Conservation (phyloP, 2,329 filamentous ascomycete species). For the Nothophoma quercina region DNA sequence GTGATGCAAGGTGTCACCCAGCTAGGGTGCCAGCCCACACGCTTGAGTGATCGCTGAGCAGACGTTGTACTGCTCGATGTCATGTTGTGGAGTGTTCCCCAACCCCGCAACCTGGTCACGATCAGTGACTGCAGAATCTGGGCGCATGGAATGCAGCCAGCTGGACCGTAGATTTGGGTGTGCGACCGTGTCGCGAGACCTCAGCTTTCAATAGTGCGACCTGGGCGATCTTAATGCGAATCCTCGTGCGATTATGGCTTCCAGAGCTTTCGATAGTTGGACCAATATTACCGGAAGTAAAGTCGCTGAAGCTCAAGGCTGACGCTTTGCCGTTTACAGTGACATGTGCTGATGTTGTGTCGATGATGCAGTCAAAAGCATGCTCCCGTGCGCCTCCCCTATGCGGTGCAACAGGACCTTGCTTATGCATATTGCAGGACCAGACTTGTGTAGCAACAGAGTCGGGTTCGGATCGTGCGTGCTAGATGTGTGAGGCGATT, state of each 20-base stretch:
- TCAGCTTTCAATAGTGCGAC: constrained; percentile 6
- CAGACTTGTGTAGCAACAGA: neutral
- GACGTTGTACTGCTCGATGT: neutral
- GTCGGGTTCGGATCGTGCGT: neutral
- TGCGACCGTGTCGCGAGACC: constrained; percentile 4
- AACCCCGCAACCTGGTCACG: constrained; percentile 7
- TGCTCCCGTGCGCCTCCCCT: constrained; percentile 3
- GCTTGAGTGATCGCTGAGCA: neutral
- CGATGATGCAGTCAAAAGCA: constrained; percentile 10
- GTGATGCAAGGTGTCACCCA: neutral
- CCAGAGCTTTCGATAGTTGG: constrained; percentile 21
- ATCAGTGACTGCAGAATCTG: constrained; percentile 12
- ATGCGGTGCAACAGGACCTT: constrained; percentile 14
- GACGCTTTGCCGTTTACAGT: constrained; percentile 15
- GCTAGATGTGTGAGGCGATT: constrained; percentile 1
- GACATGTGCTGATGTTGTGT: constrained; percentile 7
- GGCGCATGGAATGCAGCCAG: constrained; percentile 15
- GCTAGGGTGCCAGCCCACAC: neutral
- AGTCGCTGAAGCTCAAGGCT: constrained; percentile 16
- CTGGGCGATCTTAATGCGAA: neutral
- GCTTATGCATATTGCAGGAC: constrained; percentile 5
- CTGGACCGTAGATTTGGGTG: constrained; percentile 5
- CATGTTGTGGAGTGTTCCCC: neutral
- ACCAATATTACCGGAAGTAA: constrained; percentile 19
- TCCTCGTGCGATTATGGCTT: constrained; percentile 4